Evolutionary conservation across 169 alveolate species (phyloP).

Genomic region (Amoebophrya sp.): DNA sequence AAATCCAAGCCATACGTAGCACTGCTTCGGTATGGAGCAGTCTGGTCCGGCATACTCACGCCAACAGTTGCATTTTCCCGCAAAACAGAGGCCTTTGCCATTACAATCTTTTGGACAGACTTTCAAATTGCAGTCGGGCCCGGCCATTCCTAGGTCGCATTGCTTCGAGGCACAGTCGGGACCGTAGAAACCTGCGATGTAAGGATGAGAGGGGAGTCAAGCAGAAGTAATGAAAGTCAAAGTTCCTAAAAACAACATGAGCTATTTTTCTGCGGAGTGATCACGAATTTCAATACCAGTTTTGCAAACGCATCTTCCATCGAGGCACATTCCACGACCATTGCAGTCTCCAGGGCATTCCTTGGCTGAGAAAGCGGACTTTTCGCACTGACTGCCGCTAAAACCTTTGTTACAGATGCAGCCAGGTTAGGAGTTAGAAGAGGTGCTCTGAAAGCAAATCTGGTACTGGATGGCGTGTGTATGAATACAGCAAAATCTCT

Average conservation of each 20-base stretch:
- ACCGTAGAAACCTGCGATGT: constrained; percentile 9
- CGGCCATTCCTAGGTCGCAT: background rate
- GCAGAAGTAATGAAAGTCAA: no score
- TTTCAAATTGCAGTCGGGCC: background rate
- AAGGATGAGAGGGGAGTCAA: no score
- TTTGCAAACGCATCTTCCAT: background rate
- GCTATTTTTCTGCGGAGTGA: no score
- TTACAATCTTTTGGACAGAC: background rate
- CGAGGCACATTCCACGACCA: background rate
- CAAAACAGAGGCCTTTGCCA: background rate
- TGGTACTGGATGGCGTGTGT: no score
- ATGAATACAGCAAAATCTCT: no score
- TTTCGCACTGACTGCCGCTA: background rate
- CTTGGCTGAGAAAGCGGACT: background rate
- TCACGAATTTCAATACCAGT: background rate
- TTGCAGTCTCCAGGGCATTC: background rate
- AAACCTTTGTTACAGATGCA: background rate
- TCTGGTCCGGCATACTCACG: background rate
- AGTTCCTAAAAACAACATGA: no score
- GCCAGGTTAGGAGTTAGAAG: no score
- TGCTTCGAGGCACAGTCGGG: background rate
- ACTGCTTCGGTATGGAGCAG: background rate
- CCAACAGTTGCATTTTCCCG: background rate
- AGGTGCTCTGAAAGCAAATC: no score
- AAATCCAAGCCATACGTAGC: no score